Conservation (phyloP, 1,284 basidiomycete species). For the Boletus albobrunnescens region DNA sequence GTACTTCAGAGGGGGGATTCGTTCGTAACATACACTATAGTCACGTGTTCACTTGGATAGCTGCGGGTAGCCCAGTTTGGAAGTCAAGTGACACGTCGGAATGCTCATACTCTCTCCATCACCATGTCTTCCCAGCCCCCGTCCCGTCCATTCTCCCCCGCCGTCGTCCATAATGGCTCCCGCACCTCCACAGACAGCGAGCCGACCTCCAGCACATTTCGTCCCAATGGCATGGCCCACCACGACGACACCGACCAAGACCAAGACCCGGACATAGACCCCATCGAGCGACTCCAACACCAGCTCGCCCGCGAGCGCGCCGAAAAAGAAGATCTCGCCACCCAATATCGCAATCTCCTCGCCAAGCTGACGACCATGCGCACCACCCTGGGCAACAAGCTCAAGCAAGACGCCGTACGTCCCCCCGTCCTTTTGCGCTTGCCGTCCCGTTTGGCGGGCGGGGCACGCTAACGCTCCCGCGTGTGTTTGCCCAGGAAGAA, state of each 20-base stretch:
- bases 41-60: neutral
- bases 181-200: conserved; percentile 31
- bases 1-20: no score
- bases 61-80: conserved; percentile 1
- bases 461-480: conserved; percentile 46
- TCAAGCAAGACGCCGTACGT: conserved; percentile 94
- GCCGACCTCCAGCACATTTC: conserved; percentile 9
- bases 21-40: no score
- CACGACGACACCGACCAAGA: conserved; percentile 21
- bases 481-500: conserved; percentile 70
- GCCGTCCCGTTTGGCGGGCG: no score
- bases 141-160: conserved; percentile 26
- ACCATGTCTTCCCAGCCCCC: conserved; percentile 18
- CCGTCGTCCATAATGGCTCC: conserved; percentile 10
- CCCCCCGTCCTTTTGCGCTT: no score
- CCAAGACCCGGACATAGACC: conserved; percentile 35
- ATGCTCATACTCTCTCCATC: neutral
- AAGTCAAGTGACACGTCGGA: conserved; percentile 11
- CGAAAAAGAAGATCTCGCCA: conserved; percentile 82
- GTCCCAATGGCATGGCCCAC: conserved; percentile 11
- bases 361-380: conserved; percentile 92
- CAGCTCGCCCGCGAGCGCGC: conserved; percentile 60
- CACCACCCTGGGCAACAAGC: conserved; percentile 87
- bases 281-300: conserved; percentile 50
- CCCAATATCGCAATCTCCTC: conserved; percentile 84